These are phyloP conservation scores for Suillus fuscotomentosus DNA, from an alignment of 768 basidiomycete species.

Conservation along the genomic window DNA sequence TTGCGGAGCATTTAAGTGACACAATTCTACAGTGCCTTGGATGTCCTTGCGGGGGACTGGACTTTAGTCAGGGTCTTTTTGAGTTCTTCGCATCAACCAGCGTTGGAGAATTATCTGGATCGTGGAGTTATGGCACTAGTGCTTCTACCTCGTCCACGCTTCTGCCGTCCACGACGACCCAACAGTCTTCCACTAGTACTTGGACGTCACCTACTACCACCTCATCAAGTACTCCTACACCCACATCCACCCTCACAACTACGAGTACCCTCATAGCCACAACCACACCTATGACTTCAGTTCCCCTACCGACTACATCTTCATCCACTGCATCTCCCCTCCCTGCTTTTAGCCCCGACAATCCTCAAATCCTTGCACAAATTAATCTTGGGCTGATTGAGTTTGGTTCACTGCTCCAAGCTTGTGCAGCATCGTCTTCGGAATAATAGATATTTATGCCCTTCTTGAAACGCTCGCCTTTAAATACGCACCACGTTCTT, in stretches of 20 bases:
- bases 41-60: slow-evolving; percentile 42
- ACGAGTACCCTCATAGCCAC: slow-evolving; percentile 15
- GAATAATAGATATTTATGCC: neutral
- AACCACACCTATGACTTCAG: slow-evolving; percentile 10
- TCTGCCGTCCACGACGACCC: slow-evolving; percentile 10
- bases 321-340: slow-evolving; percentile 8
- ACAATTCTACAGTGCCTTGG: slow-evolving; percentile 33
- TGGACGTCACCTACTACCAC: slow-evolving; percentile 14
- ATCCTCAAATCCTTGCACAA: slow-evolving; percentile 22
- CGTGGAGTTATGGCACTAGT: slow-evolving; percentile 36
- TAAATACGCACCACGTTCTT: neutral
- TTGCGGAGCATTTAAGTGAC: slow-evolving; percentile 1
- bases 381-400: slow-evolving; percentile 25
- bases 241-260: neutral
- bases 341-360: slow-evolving; percentile 18
- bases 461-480: neutral
- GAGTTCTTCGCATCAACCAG: slow-evolving; percentile 32
- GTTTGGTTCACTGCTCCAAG: slow-evolving; percentile 19
- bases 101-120: slow-evolving; percentile 36
- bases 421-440: slow-evolving; percentile 5
- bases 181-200: slow-evolving; percentile 22
- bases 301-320: slow-evolving; percentile 4
- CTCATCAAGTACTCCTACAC: neutral
- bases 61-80: slow-evolving; percentile 48
- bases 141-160: slow-evolving; percentile 19